These are phyloP conservation scores for Amyloporia xantha DNA, from an alignment of 768 basidiomycete genomes.

Conservation along the genomic window DNA sequence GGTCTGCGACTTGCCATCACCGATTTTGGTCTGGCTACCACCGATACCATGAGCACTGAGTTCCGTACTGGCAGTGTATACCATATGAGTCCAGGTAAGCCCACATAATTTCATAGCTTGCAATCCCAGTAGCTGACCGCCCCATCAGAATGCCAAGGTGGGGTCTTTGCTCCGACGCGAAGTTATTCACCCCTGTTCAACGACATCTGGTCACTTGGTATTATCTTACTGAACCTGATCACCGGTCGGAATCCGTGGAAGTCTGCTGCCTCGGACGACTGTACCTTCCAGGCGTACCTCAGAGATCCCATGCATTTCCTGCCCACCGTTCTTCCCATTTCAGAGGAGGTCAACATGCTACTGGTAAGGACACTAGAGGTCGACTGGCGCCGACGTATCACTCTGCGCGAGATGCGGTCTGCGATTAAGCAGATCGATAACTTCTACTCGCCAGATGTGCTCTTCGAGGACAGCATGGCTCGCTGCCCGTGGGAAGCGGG, in stretches of 20 bases:
- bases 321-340: slow-evolving; percentile 41
- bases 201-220: slow-evolving; percentile 95
- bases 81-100: slow-evolving; percentile 91
- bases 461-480: slow-evolving; percentile 79
- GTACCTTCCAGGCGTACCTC: slow-evolving; percentile 85
- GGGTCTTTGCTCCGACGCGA: slow-evolving; percentile 51
- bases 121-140: slow-evolving; percentile 19
- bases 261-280: slow-evolving; percentile 74
- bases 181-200: slow-evolving; percentile 83
- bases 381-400: slow-evolving; percentile 29
- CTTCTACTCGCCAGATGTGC: slow-evolving; percentile 69
- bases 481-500: slow-evolving; percentile 74
- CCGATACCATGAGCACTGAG: slow-evolving; percentile 77
- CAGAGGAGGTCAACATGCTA: slow-evolving; percentile 29
- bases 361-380: slow-evolving; percentile 27
- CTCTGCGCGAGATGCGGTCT: slow-evolving; percentile 42
- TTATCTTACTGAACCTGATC: slow-evolving; percentile 92
- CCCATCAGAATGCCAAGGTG: slow-evolving; percentile 81
- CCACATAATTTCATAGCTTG: slow-evolving; percentile 12
- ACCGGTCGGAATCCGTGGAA: slow-evolving; percentile 97
- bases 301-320: slow-evolving; percentile 74
- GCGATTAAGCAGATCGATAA: slow-evolving; percentile 49
- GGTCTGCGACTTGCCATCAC: slow-evolving; percentile 80
- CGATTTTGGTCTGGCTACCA: slow-evolving; percentile 93
- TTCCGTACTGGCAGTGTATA: slow-evolving; percentile 97